Evolutionary conservation across 495 filamentous ascomycete species (phyloP), one percentile per base, ranked within the genome.

Genomic region (Aspergillus saccharolyticus): DNA sequence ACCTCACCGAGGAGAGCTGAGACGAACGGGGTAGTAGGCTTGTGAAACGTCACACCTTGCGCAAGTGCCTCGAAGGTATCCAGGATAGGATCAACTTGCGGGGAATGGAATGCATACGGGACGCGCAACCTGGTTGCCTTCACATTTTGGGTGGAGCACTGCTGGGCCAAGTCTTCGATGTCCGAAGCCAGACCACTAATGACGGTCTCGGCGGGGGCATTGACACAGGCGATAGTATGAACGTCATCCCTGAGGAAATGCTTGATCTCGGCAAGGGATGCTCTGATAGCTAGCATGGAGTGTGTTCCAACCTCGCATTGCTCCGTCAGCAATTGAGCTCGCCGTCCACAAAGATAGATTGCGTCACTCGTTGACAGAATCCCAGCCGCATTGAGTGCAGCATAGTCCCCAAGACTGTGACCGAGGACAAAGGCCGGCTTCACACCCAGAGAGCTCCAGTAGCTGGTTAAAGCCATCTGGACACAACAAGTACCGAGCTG

Each of bases 381-480:
- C 42, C 89, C 90, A 39, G 88, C 82, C n/a, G 84, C 81, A 58
- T 89, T 80, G 8, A 95, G 73, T 14, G 90, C 89, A 28, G 90
- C 88, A 66, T 91, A 94, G 69, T 94, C 90, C 42, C 90, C 90
- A 17, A 84, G 63, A 50, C 69, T 78, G 74, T 97, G 92, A 20
- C 92, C 92, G 39, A 96, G 76, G 2, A 96, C 89, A 42, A 85
- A 87, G 52, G 80, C 76, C 18, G 91, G 91, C 20, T 71, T 82
- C 56, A 95, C 79, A 39, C 89, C 91, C 80, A 90, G 87, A 8
- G 89, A 86, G 19, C 63, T 71, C 91, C 91, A 96, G 55, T 91
- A 81, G 49, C 84, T 84, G 20, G 89, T 85, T 51, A 95, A 76
- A 4, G 91, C 90, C 81, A 96, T 93, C 70, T 96, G 88, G 57